Base-by-base conservation (phyloP, 179 eudicot genomes). In the Drosera spatulata region DNA sequence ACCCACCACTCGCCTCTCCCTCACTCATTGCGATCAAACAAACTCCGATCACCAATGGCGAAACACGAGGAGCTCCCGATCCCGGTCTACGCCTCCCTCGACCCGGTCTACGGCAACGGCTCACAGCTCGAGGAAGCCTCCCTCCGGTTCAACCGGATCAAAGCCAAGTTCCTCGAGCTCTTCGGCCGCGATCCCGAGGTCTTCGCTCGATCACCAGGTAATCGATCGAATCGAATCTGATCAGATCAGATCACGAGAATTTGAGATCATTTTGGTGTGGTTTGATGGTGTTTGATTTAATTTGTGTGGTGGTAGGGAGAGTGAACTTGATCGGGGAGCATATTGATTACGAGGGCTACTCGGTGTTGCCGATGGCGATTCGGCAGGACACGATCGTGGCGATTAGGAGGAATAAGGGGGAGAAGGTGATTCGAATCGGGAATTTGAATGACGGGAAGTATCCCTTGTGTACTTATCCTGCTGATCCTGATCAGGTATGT, bases 281-380 rank as follows among this genome's bases (percentile, higher is more conserved):
- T 65, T 57, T 15, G 61, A 37, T 22, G n/a, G 15, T n/a, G 15
- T 12, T 61, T 13, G 40, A 41, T 40, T 54, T 15, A 7, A 3
- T 38, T 62, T n/a, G 40, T 50, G 53, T 12, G 59, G 39, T 55
- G 5, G 56, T 73, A 88, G 97, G 97, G 60, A 73, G 97, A 59
- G 97, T 90, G 74, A 90, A 90, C 73, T 75, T 85, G 96, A 90
- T 90, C 43, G 97, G 97, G 39, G 97, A 90, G 63, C 97, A 89
- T 55, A 86, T 93, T 41, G 95, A 89, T 62, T 91, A 91, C 65
- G 98, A 91, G 67, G 98, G 96, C 5, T 91, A 91, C 71, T 91
- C 96, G n/a, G 96, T 91, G 66, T 73, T 90, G 77, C 98, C 98
- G 1, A 91, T 91, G 98, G 98, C 96, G 2, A 91, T 91, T 37